Percentiles rank a stretch among this genome's conserved stretches.
Evolutionary conservation across 106 monocot genomes (phyloP).

Genomic region (Dioscorea zingiberensis): DNA sequence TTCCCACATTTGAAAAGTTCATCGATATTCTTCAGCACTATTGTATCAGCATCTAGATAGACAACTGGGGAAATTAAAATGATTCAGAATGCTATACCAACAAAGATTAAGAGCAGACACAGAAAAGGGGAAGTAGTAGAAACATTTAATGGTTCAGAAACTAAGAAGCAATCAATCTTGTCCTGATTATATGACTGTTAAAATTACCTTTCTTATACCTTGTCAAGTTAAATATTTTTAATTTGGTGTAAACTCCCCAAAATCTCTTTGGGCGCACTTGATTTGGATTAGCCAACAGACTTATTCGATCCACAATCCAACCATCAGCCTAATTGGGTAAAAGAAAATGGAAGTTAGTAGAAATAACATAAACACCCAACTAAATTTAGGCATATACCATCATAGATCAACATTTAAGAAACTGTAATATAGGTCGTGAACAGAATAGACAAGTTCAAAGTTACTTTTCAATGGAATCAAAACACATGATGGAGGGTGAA

Average conservation of each 20-base stretch:
- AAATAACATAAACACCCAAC: neutral
- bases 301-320: conserved; percentile 86
- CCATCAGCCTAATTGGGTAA: conserved; percentile 78
- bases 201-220: conserved; percentile 86
- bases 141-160: no score
- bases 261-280: conserved; percentile 84
- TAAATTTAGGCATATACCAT: no score
- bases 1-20: conserved; percentile 91
- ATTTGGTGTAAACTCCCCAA: conserved; percentile 99
- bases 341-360: conserved; percentile 1
- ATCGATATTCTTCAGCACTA: conserved; percentile 90
- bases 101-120: neutral
- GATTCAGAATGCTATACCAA: neutral
- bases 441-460: no score
- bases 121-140: no score
- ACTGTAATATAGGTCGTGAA: no score
- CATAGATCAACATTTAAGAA: no score
- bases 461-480: no score
- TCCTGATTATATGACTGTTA: no score
- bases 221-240: conserved; percentile 96
- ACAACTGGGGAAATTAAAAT: conserved; percentile 55
- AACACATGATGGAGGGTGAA: no score
- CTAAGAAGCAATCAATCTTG: no score
- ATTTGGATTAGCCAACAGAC: conserved; percentile 88
- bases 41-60: conserved; percentile 98